Percentiles rank a stretch among this genome's conserved stretches.
These are phyloP conservation scores for Candida dubliniensis DNA, from an alignment of 1,139 yeast genomes.

Conservation along the genomic window DNA sequence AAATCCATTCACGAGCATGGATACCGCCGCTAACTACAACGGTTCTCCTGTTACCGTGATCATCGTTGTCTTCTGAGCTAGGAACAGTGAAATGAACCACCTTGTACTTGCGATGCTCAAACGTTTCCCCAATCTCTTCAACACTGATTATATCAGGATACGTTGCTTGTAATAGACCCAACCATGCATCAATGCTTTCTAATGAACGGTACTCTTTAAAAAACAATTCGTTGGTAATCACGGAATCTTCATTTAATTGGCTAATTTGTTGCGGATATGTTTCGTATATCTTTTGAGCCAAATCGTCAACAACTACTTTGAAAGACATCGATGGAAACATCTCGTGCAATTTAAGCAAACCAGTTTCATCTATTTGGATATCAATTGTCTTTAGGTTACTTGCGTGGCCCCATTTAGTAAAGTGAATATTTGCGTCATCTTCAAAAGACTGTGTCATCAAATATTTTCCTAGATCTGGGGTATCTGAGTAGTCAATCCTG, in stretches of 20 bases:
- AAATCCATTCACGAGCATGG: conserved; percentile 91
- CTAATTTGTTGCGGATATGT: conserved; percentile 43
- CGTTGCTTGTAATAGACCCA: conserved; percentile 50
- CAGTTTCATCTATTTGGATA: conserved; percentile 30
- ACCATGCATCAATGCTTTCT: conserved; percentile 71
- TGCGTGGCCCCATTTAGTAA: conserved; percentile 35
- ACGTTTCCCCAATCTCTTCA: conserved; percentile 72
- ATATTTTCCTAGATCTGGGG: conserved; percentile 20
- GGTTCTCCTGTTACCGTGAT: conserved; percentile 57
- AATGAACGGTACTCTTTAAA: conserved; percentile 72
- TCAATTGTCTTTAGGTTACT: conserved; percentile 29
- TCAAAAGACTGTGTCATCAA: conserved; percentile 12
- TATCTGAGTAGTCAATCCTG: conserved; percentile 32
- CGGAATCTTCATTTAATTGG: conserved; percentile 15
- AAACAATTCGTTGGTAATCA: conserved; percentile 46
- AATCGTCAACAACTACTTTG: conserved; percentile 51
- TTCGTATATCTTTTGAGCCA: conserved; percentile 56
- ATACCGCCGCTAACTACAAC: conserved; percentile 80
- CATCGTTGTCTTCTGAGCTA: conserved; percentile 25
- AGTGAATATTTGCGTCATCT: conserved; percentile 13
- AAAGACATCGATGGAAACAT: conserved; percentile 24
- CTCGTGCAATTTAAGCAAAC: conserved; percentile 23
- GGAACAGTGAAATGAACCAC: conserved; percentile 64
- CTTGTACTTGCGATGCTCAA: conserved; percentile 67
- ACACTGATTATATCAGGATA: conserved; percentile 61